These are phyloP conservation scores for Trichomonas vaginalis DNA, from an alignment of 208 protist genomes.

Conservation along the genomic window DNA sequence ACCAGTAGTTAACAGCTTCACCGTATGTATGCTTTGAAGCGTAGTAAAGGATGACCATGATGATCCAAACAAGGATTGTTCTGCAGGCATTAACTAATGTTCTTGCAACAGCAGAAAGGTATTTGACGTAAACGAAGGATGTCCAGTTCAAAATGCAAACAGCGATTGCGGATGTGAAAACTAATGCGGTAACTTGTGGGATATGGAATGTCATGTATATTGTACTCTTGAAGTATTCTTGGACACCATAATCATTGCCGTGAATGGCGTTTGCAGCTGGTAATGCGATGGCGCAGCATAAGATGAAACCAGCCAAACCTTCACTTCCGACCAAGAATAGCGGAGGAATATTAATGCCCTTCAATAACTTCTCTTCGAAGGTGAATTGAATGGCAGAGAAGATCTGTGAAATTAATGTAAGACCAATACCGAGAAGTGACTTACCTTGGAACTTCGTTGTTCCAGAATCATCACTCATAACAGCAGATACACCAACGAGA, in stretches of 20 bases:
- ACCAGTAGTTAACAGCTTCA: background rate
- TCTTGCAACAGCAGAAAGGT: background rate
- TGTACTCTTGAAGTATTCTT: background rate
- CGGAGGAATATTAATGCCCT: background rate
- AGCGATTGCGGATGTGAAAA: background rate
- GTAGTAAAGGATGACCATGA: background rate
- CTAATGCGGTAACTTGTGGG: background rate
- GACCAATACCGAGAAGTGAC: background rate
- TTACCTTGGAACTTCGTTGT: background rate
- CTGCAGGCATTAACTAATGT: background rate
- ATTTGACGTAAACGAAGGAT: background rate
- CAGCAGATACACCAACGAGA: background rate
- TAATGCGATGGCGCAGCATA: background rate
- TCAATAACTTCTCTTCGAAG: background rate
- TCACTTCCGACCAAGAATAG: background rate
- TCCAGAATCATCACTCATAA: background rate
- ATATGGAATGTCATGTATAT: background rate
- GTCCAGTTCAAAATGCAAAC: background rate
- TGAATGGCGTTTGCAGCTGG: background rate
- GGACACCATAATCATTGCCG: background rate
- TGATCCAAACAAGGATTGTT: background rate
- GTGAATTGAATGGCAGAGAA: background rate
- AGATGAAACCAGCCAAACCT: background rate
- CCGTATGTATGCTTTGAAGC: background rate
- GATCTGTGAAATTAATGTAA: background rate